Percentiles rank a stretch among this genome's conserved stretches.
Conservation (phyloP, 352 stramenopile genomes). For the Phytophthora pini region DNA sequence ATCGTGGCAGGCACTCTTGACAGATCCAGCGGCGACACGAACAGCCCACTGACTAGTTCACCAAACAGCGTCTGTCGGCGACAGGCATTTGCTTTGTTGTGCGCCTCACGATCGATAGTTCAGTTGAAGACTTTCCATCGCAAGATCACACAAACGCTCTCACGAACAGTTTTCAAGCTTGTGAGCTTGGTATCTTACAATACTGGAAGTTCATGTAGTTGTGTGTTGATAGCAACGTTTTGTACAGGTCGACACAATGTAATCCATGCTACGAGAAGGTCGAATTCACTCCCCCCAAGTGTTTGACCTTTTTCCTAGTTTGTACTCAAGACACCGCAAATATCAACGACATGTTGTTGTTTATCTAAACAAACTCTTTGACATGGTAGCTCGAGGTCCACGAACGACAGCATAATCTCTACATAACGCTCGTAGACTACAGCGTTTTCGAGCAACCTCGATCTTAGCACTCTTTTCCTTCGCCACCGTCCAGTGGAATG, state of each 20-base stretch:
- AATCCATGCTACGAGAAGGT: background rate
- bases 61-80: background rate
- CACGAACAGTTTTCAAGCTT: too few species aligned
- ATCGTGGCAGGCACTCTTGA: conserved; percentile 5
- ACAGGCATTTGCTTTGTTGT: background rate
- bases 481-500: conserved; percentile 52
- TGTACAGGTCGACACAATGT: too few species aligned
- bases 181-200: too few species aligned
- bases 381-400: background rate
- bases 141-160: background rate
- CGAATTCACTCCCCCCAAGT: background rate
- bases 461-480: conserved; percentile 43
- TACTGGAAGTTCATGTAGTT: too few species aligned
- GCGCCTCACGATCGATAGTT: conserved; percentile 4
- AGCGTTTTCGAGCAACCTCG: background rate
- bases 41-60: conserved; percentile 17
- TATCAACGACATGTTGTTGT: too few species aligned
- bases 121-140: conserved; percentile 16
- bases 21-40: conserved; percentile 7
- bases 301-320: background rate
- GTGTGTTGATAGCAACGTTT: too few species aligned
- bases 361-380: background rate
- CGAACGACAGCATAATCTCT: background rate
- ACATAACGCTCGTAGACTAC: conserved; percentile 11
- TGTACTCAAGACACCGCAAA: too few species aligned